Evolutionary conservation across 495 filamentous ascomycete species (phyloP).

Genomic region (Diplogelasinospora grovesii): DNA sequence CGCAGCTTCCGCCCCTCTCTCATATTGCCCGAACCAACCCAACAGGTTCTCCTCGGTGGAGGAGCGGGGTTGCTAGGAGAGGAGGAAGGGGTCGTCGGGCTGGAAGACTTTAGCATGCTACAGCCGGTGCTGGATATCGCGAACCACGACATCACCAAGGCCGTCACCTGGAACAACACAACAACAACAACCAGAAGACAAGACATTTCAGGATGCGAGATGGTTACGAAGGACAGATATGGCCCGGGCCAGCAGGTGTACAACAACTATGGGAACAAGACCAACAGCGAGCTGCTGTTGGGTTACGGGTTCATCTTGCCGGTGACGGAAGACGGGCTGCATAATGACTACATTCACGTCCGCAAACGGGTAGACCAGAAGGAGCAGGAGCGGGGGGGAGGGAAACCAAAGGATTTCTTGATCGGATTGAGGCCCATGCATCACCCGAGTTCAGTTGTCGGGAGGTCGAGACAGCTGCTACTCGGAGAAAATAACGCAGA

Average conservation of each 20-base stretch:
- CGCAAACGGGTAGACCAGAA: slow-evolving; percentile 29
- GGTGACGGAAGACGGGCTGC: slow-evolving; percentile 27
- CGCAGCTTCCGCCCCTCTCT: slow-evolving; percentile 47
- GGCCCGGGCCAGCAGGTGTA: slow-evolving; percentile 36
- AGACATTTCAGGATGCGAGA: slow-evolving; percentile 24
- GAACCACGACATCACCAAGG: slow-evolving; percentile 43
- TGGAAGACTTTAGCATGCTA: slow-evolving; percentile 47
- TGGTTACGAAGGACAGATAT: slow-evolving; percentile 23
- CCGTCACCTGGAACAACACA: slow-evolving; percentile 32
- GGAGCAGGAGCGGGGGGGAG: not conserved
- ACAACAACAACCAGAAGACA: no score
- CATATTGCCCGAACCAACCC: slow-evolving; percentile 21
- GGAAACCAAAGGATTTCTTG: slow-evolving; percentile 26
- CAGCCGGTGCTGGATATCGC: slow-evolving; percentile 47
- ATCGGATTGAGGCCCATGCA: slow-evolving; percentile 34
- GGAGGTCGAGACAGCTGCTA: slow-evolving; percentile 22
- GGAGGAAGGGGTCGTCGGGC: no score
- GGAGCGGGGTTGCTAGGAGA: no score
- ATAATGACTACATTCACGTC: slow-evolving; percentile 46
- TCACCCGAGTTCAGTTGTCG: slow-evolving; percentile 30
- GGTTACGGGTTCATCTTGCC: slow-evolving; percentile 47
- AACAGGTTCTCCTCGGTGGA: slow-evolving; percentile 10
- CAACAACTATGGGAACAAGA: slow-evolving; percentile 51
- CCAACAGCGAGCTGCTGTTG: slow-evolving; percentile 46
- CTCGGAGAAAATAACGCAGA: no score